These are phyloP conservation scores for Ensete ventricosum DNA, from an alignment of 176 grass and related monocot genomes.

Conservation along the genomic window DNA sequence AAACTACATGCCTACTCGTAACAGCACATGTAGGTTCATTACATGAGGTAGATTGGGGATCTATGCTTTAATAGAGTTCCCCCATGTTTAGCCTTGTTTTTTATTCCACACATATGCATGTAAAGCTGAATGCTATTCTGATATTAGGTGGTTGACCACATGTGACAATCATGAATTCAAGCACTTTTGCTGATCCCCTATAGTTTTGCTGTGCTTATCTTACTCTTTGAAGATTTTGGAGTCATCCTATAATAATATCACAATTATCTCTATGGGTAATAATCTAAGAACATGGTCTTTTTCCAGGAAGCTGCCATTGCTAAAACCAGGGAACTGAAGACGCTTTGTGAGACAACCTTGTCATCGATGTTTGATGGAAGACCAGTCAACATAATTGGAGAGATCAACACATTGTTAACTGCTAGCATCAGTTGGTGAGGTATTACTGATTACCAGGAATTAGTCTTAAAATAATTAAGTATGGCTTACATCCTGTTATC, in stretches of 20 bases:
- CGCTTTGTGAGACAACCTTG: slow-evolving; percentile 60
- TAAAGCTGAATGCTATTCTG: background rate
- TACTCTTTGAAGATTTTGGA: background rate
- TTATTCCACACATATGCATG: background rate
- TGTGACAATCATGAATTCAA: no score
- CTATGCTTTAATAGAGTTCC: background rate
- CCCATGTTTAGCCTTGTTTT: background rate
- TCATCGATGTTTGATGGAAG: slow-evolving; percentile 88
- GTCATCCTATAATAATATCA: slow-evolving; percentile 3
- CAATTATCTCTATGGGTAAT: background rate
- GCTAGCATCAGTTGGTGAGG: slow-evolving; percentile 42
- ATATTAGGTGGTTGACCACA: background rate
- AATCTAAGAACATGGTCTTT: background rate
- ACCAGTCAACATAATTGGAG: slow-evolving; percentile 82
- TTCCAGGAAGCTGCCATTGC: slow-evolving; percentile 65
- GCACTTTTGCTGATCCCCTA: background rate
- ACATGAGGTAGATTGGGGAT: background rate
- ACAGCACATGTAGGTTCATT: background rate
- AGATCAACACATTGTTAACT: slow-evolving; percentile 71
- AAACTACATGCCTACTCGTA: background rate
- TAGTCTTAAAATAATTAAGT: background rate
- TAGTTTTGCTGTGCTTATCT: background rate
- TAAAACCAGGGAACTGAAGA: slow-evolving; percentile 80
- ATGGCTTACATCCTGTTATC: background rate
- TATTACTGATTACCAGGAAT: slow-evolving; percentile 22